Base-by-base conservation (phyloP, 139 green algal genomes). In the Chlamydomonas asymmetrica region DNA sequence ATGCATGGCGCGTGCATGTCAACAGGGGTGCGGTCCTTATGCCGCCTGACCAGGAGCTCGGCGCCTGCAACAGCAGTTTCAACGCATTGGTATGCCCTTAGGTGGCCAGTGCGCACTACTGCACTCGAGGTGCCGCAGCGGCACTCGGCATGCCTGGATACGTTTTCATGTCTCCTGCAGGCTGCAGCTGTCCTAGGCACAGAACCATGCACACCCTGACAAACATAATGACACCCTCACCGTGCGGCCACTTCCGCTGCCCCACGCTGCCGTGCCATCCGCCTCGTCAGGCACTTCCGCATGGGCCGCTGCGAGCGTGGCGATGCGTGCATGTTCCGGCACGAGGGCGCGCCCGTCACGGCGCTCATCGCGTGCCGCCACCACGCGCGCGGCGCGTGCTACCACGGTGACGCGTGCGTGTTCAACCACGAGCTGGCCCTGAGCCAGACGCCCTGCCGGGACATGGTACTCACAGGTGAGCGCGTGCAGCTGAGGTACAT, bases 281-380 rank as follows among this genome's bases (percentile, higher is more conserved):
- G 23, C 38, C 48, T 45, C 13, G 31, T 29, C 68, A 71, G 64
- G 64, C 40, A 39, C 41, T 71, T 13, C 8, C 25, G 64, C 27
- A 7, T 66, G 20, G 68, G 68, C 20, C 13, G 3, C 18, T 75
- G 68, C 52, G 40, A 34, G 3, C 25, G 37, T 2, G 68, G 64
- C n/a, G 41, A 35, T 40, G 68, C 20, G 22, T 75, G 68, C 50
- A 20, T 16, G 27, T 75, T 75, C 35, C 23, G 18, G 52, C 68
- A 75, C 25, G 22, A 37, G 35, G 68, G 52, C 16, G 50, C 65
- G 35, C 68, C 68, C 4, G 50, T 23, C 8, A 45, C 68, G 18
- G 29, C 34, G 6, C 68, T 75, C 50, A 65, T 75, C 52, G 52
- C 68, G 7, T 75, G 68, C 68, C 48, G 37, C 52, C 65, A 31